These are phyloP conservation scores for Allomyces javanicus DNA, from an alignment of 192 early-diverging fungal genomes.

Conservation along the genomic window DNA sequence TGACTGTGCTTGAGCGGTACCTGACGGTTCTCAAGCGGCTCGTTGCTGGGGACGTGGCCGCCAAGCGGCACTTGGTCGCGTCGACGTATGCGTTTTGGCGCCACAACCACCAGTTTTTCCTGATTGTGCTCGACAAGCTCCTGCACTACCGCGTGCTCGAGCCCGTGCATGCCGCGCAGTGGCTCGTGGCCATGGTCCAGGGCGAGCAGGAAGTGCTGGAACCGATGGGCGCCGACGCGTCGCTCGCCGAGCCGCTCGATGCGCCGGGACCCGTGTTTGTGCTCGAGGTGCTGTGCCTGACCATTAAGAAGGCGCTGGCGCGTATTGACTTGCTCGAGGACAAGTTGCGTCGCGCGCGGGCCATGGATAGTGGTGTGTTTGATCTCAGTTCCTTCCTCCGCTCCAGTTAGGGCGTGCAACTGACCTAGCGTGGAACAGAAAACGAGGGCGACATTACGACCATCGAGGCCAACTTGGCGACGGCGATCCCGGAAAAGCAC, in stretches of 20 bases:
- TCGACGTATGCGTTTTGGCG: conserved; percentile 73
- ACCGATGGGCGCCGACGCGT: background rate
- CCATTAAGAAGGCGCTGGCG: background rate
- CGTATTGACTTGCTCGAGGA: background rate
- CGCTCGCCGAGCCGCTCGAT: background rate
- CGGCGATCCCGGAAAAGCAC: background rate
- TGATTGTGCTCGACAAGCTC: conserved; percentile 83
- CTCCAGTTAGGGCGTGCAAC: background rate
- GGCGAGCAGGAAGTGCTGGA: background rate
- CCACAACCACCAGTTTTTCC: conserved; percentile 70
- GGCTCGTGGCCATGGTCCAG: conserved; percentile 34
- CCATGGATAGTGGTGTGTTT: background rate
- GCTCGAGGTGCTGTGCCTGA: background rate
- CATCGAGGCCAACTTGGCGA: background rate
- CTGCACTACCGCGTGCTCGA: conserved; percentile 88
- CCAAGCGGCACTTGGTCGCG: conserved; percentile 48
- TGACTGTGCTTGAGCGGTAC: conserved; percentile 78
- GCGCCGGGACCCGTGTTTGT: background rate
- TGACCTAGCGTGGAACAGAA: background rate
- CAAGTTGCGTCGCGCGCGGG: background rate
- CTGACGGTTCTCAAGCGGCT: conserved; percentile 18
- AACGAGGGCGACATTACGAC: background rate
- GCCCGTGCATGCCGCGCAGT: conserved; percentile 53
- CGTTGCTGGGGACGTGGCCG: conserved; percentile 10
- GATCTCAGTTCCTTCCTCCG: background rate